Evolutionary conservation across 1,284 basidiomycete species (phyloP).

Genomic region (Athelia psychrophila): DNA sequence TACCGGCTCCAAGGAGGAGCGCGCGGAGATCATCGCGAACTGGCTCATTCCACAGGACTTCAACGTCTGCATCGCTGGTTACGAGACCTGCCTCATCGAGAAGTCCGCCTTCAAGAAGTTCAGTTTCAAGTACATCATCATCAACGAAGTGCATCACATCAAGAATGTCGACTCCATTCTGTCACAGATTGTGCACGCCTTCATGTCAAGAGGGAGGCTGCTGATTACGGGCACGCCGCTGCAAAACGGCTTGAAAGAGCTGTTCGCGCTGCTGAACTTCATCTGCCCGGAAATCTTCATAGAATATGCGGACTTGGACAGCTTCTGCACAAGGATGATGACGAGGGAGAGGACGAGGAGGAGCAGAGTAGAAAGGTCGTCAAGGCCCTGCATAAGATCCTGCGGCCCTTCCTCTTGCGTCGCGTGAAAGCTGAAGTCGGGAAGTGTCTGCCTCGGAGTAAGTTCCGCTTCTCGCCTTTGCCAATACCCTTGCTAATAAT

Average conservation of each 20-base stretch:
- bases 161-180: constrained; percentile 99
- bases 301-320: constrained; percentile 72
- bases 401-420: constrained; percentile 92
- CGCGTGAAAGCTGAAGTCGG: constrained; percentile 98
- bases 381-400: constrained; percentile 95
- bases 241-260: constrained; percentile 96
- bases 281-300: constrained; percentile 86
- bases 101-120: constrained; percentile 92
- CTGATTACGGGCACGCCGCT: constrained; percentile 97
- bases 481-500: constrained; percentile 1
- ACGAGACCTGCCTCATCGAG: constrained; percentile 97
- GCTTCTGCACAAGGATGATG: constrained; percentile 82
- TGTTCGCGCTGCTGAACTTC: constrained; percentile 95
- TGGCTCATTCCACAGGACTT: constrained; percentile 88
- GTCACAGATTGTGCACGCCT: constrained; percentile 92
- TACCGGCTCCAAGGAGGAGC: constrained; percentile 89
- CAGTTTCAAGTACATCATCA: constrained; percentile 97
- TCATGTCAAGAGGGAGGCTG: constrained; percentile 85
- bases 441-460: constrained; percentile 91
- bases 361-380: constrained; percentile 91
- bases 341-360: constrained; percentile 74
- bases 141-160: constrained; percentile 99
- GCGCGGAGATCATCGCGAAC: constrained; percentile 76
- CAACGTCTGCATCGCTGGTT: constrained; percentile 94
- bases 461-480: constrained; percentile 19